Percentiles rank a stretch among this genome's conserved stretches.
Conservation (phyloP, 176 grass and related monocot species). For the Stipa capillata region DNA sequence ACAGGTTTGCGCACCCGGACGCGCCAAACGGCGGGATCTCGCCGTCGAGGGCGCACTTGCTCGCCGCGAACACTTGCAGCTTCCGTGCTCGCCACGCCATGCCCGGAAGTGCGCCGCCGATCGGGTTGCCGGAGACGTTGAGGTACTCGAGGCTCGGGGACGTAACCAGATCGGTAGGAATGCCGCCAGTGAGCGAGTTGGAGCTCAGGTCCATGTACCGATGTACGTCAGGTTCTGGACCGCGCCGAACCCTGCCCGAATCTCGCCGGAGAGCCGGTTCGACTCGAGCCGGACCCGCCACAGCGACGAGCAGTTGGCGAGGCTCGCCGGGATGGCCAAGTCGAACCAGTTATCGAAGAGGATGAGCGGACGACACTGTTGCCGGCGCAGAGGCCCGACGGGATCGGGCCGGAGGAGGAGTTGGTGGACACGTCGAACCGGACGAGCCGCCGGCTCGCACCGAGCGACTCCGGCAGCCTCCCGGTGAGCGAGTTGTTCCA, state of each 20-base stretch:
- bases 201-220: conserved; percentile 78
- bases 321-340: conserved; percentile 48
- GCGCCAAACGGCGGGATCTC: conserved; percentile 47
- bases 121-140: conserved; percentile 71
- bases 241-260: conserved; percentile 56
- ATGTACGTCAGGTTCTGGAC: conserved; percentile 74
- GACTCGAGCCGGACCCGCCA: conserved; percentile 68
- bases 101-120: conserved; percentile 41
- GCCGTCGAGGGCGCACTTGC: conserved; percentile 38
- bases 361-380: conserved; percentile 59
- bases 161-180: conserved; percentile 42
- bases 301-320: conserved; percentile 64
- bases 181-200: conserved; percentile 49
- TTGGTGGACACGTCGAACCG: conserved; percentile 84
- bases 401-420: conserved; percentile 52
- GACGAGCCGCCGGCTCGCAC: conserved; percentile 36
- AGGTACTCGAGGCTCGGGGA: conserved; percentile 61
- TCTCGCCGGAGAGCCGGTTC: conserved; percentile 51
- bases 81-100: conserved; percentile 43
- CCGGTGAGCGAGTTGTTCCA: conserved; percentile 96
- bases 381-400: conserved; percentile 44
- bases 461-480: conserved; percentile 42
- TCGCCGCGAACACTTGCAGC: conserved; percentile 64
- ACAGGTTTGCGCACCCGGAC: conserved; percentile 56
- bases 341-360: conserved; percentile 81